Base-by-base conservation (phyloP, 352 stramenopile genomes). In the Pythium aristosporum region DNA sequence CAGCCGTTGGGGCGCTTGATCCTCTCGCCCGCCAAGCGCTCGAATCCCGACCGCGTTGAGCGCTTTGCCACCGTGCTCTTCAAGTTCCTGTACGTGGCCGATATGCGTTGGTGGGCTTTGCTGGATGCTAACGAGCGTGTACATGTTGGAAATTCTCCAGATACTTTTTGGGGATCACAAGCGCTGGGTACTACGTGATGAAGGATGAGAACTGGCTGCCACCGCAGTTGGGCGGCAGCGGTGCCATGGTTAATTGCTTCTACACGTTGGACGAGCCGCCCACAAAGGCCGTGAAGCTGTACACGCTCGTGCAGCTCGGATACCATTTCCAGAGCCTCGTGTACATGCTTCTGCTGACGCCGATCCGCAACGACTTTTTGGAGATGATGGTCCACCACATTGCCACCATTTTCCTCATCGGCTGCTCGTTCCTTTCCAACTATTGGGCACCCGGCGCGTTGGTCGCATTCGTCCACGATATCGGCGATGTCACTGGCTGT, bases 1-100 rank as follows among this genome's bases (percentile, higher is more conserved):
- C 72, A 74, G 43, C 79, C 81, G 6, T 23, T 90, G 20, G 81
- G 67, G 0, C 74, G 74, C 15, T n/a, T 69, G 39, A 50, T 86
- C 30, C 76, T 90, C 11, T 72, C 79, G 50, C 77, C 77, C 9
- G 63, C 67, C 41, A 90, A 90, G 71, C 75, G 81, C 58, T 58
- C 68, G 34, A 68, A 46, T 20, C 39, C 71, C 25, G 69, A 79
- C 43, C 81, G 79, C 59, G 71, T 90, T 37, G 74, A 87, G 57
- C 81, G 81, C 57, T 90, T 90, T 57, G 68, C 79, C 15, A 87
- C 77, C 30, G 79, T 90, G 55, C 47, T 88, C n/a, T 90, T 90
- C 69, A 90, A 90, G 65, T 72, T 90, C 43, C 61, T 85, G 25
- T 89, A 46, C 39, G 39, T 46, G 39, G 15, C 37, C 37, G 10